Base-by-base conservation (phyloP, 805 yeast species). In the Spathaspora hagerdaliae region DNA sequence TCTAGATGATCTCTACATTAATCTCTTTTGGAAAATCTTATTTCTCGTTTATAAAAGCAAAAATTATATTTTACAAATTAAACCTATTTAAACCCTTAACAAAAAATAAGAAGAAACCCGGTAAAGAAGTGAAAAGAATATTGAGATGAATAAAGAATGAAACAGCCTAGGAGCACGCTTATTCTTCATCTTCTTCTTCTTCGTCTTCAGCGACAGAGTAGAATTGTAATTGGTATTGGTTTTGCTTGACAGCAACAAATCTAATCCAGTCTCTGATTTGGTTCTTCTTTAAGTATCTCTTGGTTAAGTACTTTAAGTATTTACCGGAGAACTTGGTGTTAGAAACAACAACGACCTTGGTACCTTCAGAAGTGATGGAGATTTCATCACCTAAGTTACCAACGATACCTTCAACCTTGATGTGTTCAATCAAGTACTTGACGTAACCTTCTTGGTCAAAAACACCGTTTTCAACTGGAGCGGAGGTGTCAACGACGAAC, bases 181-280 rank as follows among this genome's bases (percentile, higher is more conserved):
- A 89, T 74, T 90, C 97, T 67, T 88, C 97, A 54, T 71, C 75
- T 63, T 86, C 96, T 73, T 87, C 97, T 69, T 91, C 97, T 67
- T 91, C 96, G 65, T 87, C 82, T 63, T 76, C 92, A 65, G 92
- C 90, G 74, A 92, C 94, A 76, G 95, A 89, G 97, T 88, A 94
- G 97, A 92, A 92, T 77, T 94, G 91, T 81, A 92, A 83, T 77
- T 87, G 87, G 88, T 94, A 94, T 75, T 82, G 84, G 85, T 91
- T 88, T 78, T 87, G 87, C 81, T 90, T 86, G 70, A 86, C 84
- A 59, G 98, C 87, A 61, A 92, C 96, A 69, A 92, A 91, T 84
- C 98, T 94, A 78, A 92, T 91, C 98, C 98, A 92, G 83, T 94
- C 98, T 83, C 97, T 90, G 82, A 92, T 87, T 80, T 88, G 96